Evolutionary conservation across 1,139 yeast genomes (phyloP).

Genomic region (Pichia sp.): DNA sequence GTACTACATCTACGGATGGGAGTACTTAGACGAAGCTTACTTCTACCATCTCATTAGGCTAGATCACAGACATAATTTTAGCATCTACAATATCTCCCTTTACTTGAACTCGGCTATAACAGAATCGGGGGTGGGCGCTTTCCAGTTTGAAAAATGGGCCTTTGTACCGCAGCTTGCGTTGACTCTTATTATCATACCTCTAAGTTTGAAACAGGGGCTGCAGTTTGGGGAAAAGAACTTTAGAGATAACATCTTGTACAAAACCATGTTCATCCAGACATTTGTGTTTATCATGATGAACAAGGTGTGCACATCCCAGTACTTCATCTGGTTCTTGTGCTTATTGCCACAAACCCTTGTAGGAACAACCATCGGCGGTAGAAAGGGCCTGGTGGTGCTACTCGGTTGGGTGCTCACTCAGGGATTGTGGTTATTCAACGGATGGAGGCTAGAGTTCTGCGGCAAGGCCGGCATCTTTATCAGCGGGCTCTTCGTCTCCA

Average conservation of each 20-base stretch:
- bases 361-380: conserved; percentile 34
- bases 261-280: conserved; percentile 81
- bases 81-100: conserved; percentile 73
- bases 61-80: conserved; percentile 94
- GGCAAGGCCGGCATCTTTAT: conserved; percentile 66
- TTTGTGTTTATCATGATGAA: conserved; percentile 86
- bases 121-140: conserved; percentile 6
- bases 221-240: conserved; percentile 35
- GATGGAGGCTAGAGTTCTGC: conserved; percentile 74
- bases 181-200: conserved; percentile 57
- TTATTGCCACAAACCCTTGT: conserved; percentile 70
- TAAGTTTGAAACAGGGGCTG: conserved; percentile 32
- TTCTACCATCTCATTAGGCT: conserved; percentile 76
- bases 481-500: conserved; percentile 50
- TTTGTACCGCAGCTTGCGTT: conserved; percentile 77
- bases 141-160: conserved; percentile 48
- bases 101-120: conserved; percentile 55
- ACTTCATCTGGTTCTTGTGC: conserved; percentile 89
- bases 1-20: conserved; percentile 67
- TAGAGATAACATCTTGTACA: conserved; percentile 34
- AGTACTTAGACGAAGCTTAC: conserved; percentile 75
- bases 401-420: conserved; percentile 68
- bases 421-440: conserved; percentile 73
- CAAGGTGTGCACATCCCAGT: conserved; percentile 91
- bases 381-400: conserved; percentile 17